Evolutionary conservation across 2,329 filamentous ascomycete genomes (phyloP), one percentile per base, ranked within the genome.

Genomic region (Triangularia verruculosa): DNA sequence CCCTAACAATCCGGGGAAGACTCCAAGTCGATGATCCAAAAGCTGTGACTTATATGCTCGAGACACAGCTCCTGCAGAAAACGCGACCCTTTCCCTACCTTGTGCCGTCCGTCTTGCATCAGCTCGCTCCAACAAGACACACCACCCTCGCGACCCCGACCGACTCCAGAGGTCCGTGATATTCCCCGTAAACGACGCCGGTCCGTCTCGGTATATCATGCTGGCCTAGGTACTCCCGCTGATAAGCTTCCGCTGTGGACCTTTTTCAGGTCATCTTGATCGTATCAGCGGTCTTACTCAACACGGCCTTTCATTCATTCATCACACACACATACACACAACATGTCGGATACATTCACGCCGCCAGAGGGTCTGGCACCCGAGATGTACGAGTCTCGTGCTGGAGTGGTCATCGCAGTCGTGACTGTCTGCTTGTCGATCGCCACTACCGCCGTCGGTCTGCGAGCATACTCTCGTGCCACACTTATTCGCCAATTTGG

Each of bases 401-500:
- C 68, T 15, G 59, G 62, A n/a, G 63, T 71, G 22, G 61, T 67
- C 34, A 68, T 70, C 61, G 53, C 63, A n/a, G 70, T 69, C n/a
- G 68, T 69, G 56, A 52, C 66, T 15, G 53, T 64, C 4, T 55
- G 56, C 12, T 63, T 71, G 24, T 17, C 56, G 39, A 28, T 69
- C 15, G 68, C 69, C 53, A 58, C 63, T 3, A 59, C 55, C 2
- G 61, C 64, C 9, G 70, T 72, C 2, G 52, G 34, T n/a, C 57
- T 71, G 4, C 68, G 70, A 22, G 55, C 59, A 2, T 71, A 72
- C 52, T 58, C 67, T 15, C 69, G 70, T 25, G 64, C 65, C n/a
- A 57, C 64, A 30, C 17, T 71, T 22, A 65, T 72, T 54, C 62
- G 61, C 9, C 68, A 71, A 59, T 69, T 72, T 20, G 70, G 70